Evolutionary conservation across 148 eudicot species (phyloP), one percentile per base, ranked within the genome.

Genomic region (Euryodendron excelsum): DNA sequence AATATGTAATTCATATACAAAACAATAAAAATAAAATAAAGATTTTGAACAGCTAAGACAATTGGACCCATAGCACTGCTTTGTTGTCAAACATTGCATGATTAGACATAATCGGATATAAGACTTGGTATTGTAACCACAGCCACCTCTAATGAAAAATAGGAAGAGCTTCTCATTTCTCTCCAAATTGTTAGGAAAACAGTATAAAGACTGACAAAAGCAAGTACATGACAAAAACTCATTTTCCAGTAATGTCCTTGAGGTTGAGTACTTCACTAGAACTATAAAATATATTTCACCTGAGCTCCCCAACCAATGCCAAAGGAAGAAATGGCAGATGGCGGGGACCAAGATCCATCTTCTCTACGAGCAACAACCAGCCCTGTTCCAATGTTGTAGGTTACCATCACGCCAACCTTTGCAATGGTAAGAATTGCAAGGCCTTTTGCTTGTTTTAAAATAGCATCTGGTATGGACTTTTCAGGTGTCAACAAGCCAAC

Each of bases 391-490:
- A 55, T 55, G 60, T 55, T 55, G 60, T 55, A 55, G 25, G 60
- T 55, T 23, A 55, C 60, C 60, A 55, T 21, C 25, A 55, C 23
- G 20, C 60, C 60, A 55, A 55, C 60, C 25, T 55, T 55, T 55
- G 60, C 60, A 55, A 55, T 23, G 20, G 60, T 55, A 55, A 55
- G 60, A 55, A 55, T 55, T 55, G 60, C 60, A 55, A 55, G 60
- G 60, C 60, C 60, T 55, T 55, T 55, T 18, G 60, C 60, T 55
- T 55, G 60, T 55, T 55, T 55, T 55, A 55, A 55, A 21, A 55
- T 55, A 55, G 60, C 60, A 55, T 55, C 60, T 55, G 60, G 60
- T 55, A 55, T 55, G 60, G 60, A 55, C 60, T 55, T 55, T 55
- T 55, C 60, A 18, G 60, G 60, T 55, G 60, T 55, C 60, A 55